These are phyloP conservation scores for Entophlyctis luteolus DNA, from an alignment of 192 early-diverging fungal genomes.

Conservation along the genomic window DNA sequence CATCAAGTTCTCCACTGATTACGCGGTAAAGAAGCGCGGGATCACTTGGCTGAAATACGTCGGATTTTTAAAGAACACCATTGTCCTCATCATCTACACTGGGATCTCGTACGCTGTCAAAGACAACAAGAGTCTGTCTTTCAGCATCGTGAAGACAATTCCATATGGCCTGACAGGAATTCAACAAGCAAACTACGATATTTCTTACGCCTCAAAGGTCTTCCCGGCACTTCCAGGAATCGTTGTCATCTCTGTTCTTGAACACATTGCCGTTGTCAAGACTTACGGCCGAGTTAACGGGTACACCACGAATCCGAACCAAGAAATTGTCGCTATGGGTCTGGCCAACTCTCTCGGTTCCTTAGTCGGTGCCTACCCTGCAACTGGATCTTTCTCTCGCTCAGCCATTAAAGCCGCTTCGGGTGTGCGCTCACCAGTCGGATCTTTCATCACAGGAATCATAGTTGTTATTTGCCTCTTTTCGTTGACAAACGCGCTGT, in stretches of 20 bases:
- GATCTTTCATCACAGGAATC: slow-evolving; percentile 70
- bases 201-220: slow-evolving; percentile 46
- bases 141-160: slow-evolving; percentile 64
- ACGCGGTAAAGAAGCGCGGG: not conserved
- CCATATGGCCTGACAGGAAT: slow-evolving; percentile 67
- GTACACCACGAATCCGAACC: slow-evolving; percentile 78
- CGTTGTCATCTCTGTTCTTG: slow-evolving; percentile 75
- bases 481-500: slow-evolving; percentile 77
- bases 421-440: slow-evolving; percentile 76
- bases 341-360: slow-evolving; percentile 77
- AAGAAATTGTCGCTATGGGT: slow-evolving; percentile 88
- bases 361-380: slow-evolving; percentile 83
- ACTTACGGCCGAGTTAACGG: slow-evolving; percentile 80
- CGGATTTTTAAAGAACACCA: slow-evolving; percentile 66
- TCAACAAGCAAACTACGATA: slow-evolving; percentile 1
- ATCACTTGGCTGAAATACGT: slow-evolving; percentile 52
- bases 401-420: slow-evolving; percentile 87
- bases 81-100: slow-evolving; percentile 71
- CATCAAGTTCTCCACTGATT: slow-evolving; percentile 22
- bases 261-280: slow-evolving; percentile 87
- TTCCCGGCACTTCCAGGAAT: slow-evolving; percentile 52
- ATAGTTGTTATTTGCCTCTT: slow-evolving; percentile 82
- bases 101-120: slow-evolving; percentile 60
- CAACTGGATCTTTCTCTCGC: slow-evolving; percentile 91
- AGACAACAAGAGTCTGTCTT: slow-evolving; percentile 39